Evolutionary conservation across 2,329 filamentous ascomycete species (phyloP).

Genomic region (Byssochlamys sp.): DNA sequence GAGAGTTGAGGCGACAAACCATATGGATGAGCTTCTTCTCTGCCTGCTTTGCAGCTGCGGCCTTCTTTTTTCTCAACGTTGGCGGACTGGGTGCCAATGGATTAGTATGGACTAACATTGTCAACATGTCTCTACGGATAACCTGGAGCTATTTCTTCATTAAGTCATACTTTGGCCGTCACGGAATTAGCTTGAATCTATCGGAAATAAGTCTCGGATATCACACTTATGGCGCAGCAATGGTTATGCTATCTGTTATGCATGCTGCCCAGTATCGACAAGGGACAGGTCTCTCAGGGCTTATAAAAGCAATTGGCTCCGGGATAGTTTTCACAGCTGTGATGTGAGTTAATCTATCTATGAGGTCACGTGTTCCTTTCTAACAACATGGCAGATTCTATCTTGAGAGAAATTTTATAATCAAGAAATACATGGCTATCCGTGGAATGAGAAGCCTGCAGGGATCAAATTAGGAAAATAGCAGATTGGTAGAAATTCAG

Average conservation of each 20-base stretch:
- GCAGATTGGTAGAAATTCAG: slow-evolving; percentile 16
- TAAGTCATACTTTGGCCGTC: slow-evolving; percentile 47
- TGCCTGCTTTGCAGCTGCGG: slow-evolving; percentile 60
- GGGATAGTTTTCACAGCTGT: slow-evolving; percentile 45
- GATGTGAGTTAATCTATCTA: slow-evolving; percentile 48
- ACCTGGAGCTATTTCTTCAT: slow-evolving; percentile 72
- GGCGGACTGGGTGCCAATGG: slow-evolving; percentile 64
- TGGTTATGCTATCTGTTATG: slow-evolving; percentile 38
- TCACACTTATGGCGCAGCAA: slow-evolving; percentile 35
- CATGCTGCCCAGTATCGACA: slow-evolving; percentile 14
- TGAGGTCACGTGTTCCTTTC: slow-evolving; percentile 6
- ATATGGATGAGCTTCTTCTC: slow-evolving; percentile 79
- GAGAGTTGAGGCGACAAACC: slow-evolving; percentile 67
- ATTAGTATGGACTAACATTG: slow-evolving; percentile 72
- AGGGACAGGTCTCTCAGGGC: slow-evolving; percentile 13
- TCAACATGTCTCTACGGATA: slow-evolving; percentile 83
- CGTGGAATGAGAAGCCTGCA: slow-evolving; percentile 10
- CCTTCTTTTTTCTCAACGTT: slow-evolving; percentile 64
- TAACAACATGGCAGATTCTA: slow-evolving; percentile 22
- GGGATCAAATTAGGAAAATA: slow-evolving; percentile 11
- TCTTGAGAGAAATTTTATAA: slow-evolving; percentile 25
- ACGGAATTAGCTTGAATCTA: slow-evolving; percentile 36
- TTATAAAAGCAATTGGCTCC: slow-evolving; percentile 41
- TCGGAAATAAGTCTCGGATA: slow-evolving; percentile 37
- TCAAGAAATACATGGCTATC: slow-evolving; percentile 14